Evolutionary conservation across 768 basidiomycete species (phyloP).

Genomic region (Naganishia antarctica): DNA sequence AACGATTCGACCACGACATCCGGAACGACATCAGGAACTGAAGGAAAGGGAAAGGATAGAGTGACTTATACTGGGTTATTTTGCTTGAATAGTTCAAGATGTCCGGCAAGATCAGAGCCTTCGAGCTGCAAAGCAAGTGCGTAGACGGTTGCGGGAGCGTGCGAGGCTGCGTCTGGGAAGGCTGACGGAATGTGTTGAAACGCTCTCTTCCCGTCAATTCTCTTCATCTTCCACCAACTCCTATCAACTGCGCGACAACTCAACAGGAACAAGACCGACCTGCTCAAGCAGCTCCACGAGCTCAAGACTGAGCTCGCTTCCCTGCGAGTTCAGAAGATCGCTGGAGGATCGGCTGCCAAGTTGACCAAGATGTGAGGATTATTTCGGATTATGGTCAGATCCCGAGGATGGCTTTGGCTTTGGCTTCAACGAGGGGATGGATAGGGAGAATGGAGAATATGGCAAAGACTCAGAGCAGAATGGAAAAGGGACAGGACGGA

Average conservation of each 20-base stretch:
- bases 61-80: constrained; percentile 19
- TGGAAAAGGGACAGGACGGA: not conserved
- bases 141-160: constrained; percentile 8
- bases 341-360: constrained; percentile 90
- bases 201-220: not conserved
- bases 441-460: not conserved
- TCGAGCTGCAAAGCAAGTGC: constrained; percentile 50
- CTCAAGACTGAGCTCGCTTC: constrained; percentile 90
- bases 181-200: not conserved
- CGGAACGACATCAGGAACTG: not conserved
- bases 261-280: constrained; percentile 93
- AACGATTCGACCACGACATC: not conserved
- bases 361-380: constrained; percentile 87
- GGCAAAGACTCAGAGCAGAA: too few species aligned
- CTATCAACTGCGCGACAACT: too few species aligned
- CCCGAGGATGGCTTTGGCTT: not conserved
- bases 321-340: constrained; percentile 96
- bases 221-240: not conserved
- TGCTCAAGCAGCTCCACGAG: constrained; percentile 85
- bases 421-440: not conserved
- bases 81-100: constrained; percentile 31
- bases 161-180: not conserved
- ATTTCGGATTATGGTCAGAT: constrained; percentile 3
- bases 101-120: constrained; percentile 48
- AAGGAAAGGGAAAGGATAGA: constrained; percentile 11